A percentile compares a stretch with the other conserved stretches of the same genome.
Evolutionary conservation across 2,329 filamentous ascomycete species (phyloP).

Genomic region (Aspergillus udagawae): DNA sequence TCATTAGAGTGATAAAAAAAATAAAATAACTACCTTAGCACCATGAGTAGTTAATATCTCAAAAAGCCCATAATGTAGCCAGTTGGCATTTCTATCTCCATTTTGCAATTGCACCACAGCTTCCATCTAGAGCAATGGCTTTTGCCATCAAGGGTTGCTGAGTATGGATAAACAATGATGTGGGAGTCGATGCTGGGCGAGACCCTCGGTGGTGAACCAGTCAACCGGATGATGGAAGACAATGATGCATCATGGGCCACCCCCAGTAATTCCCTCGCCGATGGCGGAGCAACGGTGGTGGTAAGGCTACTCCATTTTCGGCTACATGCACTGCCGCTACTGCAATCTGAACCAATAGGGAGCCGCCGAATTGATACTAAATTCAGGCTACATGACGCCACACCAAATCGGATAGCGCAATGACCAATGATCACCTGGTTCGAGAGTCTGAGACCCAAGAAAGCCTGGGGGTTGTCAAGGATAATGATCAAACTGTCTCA

Average conservation of each 20-base stretch:
- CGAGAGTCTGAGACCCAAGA: slow-evolving; percentile 6
- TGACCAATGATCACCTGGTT: slow-evolving; percentile 17
- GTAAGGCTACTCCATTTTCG: slow-evolving; percentile 23
- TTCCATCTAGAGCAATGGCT: neutral
- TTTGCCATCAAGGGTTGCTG: neutral
- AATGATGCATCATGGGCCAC: neutral
- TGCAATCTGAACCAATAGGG: slow-evolving; percentile 21
- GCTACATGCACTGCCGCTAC: slow-evolving; percentile 22
- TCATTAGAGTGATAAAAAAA: neutral
- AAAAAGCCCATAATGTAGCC: neutral
- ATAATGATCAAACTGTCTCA: neutral
- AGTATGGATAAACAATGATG: neutral
- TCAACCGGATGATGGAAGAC: neutral
- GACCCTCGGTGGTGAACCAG: neutral
- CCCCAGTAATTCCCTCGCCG: slow-evolving; percentile 6
- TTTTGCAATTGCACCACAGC: neutral
- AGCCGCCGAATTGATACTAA: slow-evolving; percentile 21
- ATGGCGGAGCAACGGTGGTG: slow-evolving; percentile 27
- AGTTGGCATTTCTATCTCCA: neutral
- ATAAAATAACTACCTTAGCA: neutral
- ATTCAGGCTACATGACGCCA: slow-evolving; percentile 33
- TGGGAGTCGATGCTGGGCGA: neutral
- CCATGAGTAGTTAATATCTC: neutral
- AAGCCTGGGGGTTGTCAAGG: slow-evolving; percentile 1
- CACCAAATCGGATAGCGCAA: slow-evolving; percentile 21